phyloP scores from a whole-genome alignment of 345 rosid species.

The Erodium maritimum region DNA sequence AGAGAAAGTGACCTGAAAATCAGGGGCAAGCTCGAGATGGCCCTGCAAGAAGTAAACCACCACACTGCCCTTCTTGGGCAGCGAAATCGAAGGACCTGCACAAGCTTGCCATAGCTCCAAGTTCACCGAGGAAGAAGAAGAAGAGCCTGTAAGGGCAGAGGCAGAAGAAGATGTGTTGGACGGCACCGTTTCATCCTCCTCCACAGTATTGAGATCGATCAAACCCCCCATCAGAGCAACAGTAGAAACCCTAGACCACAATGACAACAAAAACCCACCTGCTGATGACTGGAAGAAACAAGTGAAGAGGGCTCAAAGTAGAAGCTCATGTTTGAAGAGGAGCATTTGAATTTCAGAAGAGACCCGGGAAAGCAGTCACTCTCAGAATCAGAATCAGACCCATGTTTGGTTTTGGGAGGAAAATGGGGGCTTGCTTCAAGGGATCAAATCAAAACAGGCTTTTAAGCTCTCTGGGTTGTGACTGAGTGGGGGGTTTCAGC shows the following conservation, averaged over 20 bases:
- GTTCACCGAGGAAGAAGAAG: conserved; percentile 41
- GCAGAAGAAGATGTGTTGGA: conserved; percentile 46
- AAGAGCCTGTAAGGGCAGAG: conserved; percentile 4
- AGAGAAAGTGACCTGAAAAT: conserved; percentile 45
- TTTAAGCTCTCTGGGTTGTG: too few relatives aligned
- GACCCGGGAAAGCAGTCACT: too few relatives aligned
- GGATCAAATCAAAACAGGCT: too few relatives aligned
- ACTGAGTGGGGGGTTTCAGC: too few relatives aligned
- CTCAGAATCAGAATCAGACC: too few relatives aligned
- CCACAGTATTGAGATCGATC: conserved; percentile 84
- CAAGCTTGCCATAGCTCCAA: conserved; percentile 98
- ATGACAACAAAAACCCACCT: background rate
- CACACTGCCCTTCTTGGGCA: conserved; percentile 70
- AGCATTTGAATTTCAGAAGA: too few relatives aligned
- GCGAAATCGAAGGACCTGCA: conserved; percentile 90
- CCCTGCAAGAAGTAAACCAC: conserved; percentile 95
- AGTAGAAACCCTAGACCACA: too few relatives aligned
- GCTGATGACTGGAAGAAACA: too few relatives aligned
- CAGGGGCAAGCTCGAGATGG: conserved; percentile 78
- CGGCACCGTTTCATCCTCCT: conserved; percentile 65
- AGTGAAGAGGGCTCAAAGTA: too few relatives aligned
- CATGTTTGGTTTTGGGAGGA: too few relatives aligned
- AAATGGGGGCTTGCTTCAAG: too few relatives aligned
- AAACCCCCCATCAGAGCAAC: conserved; percentile 47
- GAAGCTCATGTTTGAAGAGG: too few relatives aligned